Base-by-base conservation (phyloP, 257 asterid genomes). In the Capsicum pubescens region DNA sequence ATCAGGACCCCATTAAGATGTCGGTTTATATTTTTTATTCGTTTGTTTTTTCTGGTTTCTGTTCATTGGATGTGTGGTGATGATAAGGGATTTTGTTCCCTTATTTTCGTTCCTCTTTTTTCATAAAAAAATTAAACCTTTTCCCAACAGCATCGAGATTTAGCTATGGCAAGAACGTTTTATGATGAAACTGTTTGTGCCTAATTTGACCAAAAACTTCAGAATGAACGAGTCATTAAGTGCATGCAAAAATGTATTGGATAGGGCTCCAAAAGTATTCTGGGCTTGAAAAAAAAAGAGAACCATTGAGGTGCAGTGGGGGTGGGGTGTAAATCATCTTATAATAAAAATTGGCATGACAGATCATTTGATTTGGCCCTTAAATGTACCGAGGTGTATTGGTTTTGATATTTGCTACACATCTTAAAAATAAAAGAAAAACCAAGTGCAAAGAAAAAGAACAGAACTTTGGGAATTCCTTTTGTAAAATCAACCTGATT, bases 321-420 rank as follows among this genome's bases (percentile, higher is more conserved):
- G 58, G n/a, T 46, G n/a, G 79, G 79, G 36, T 6, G 32, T 71
- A n/a, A 46, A 71, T 71, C 79, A 46, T 46, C 44, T 26, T 64
- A 64, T 64, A 26, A 64, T 36, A 64, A 26, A 64, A 64, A 64
- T 54, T 72, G 42, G 80, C 32, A 36, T 46, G 80, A 19, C 2
- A 19, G 26, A 21, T 61, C 59, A 72, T 48, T 74, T 21, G 35
- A 69, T 17, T 15, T 50, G 54, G 50, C 60, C 61, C 17, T 13
- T 44, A 16, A 74, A 74, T 74, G 81, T 50, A 50, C 21, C 0
- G 13, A 48, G 61, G 61, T 74, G 81, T 74, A 21, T 74, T 74
- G 12, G 8, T 21, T 74, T 50, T 74, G 6, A 74, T 50, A 74
- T 50, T 21, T 74, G 4, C 61, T 74, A 12, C 13, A 9, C 44